Evolutionary conservation across 2,329 filamentous ascomycete species (phyloP), one percentile per base, ranked within the genome.

Genomic region (Fusarium chaquense): DNA sequence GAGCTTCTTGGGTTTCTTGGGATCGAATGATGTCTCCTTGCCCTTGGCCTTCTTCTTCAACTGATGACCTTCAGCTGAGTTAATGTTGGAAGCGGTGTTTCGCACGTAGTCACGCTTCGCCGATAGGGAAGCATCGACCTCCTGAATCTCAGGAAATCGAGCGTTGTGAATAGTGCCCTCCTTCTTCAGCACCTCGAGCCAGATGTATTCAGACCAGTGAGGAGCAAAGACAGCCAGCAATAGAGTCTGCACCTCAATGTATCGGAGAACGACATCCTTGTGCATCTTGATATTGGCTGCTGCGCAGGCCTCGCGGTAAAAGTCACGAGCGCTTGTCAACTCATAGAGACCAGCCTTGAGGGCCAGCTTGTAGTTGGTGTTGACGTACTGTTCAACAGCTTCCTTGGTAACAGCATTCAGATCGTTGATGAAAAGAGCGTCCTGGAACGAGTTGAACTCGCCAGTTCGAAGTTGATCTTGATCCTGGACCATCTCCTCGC

Each of bases 181-280:
- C 83, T 93, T 94, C 78, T 91, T 89, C 65, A 99, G 88, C 3
- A 98, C 89, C 81, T 98, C 95, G 57, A 92, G 88, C 93, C 94
- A 98, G 77, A 99, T 89, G 81, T 97, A 92, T 78, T 99, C 96
- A 47, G 93, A 86, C 91, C 94, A 98, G 81, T 99, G 96, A 62
- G 96, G 95, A 4, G 95, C 91, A 67, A 98, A 90, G 53, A 94
- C 92, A 5, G 91, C 87, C 72, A 98, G 83, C 76, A 98, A 85
- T 52, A 97, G 86, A 46, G 92, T 90, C 80, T 98, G 95, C 22
- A 97, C 86, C 81, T 97, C 91, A 71, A 97, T 89, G 81, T 96
- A 99, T 72, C 90, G 88, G 73, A 88, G 82, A 33, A 95, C 86
- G 13, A 97, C 84, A 70, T 94, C 92, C 73, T 89, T 88, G 83